Conservation (phyloP, 2,329 filamentous ascomycete genomes). For the Taxawa tesnikishii region DNA sequence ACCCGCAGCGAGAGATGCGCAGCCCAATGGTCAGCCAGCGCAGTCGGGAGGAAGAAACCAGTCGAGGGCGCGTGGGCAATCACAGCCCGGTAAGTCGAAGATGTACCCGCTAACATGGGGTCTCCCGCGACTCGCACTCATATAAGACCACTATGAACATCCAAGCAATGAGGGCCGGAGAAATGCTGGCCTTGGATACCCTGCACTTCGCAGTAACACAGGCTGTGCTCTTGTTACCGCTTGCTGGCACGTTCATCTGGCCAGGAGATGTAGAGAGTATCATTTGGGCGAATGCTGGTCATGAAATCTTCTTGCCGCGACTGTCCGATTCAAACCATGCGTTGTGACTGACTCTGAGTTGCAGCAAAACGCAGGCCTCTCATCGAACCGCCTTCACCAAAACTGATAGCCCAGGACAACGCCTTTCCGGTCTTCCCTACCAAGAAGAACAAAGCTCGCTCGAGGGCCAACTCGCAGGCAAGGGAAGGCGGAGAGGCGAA, state of each 20-base stretch:
- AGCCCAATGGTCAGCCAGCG: no score
- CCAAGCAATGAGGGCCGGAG: no score
- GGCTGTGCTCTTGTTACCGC: conserved; percentile 1
- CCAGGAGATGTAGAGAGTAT: neutral
- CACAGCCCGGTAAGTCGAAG: conserved; percentile 2
- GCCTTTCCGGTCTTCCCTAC: conserved; percentile 35
- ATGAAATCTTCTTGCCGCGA: conserved; percentile 5
- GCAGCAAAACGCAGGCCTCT: conserved; percentile 12
- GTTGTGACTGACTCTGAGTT: neutral
- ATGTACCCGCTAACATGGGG: no score
- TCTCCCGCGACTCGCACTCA: no score
- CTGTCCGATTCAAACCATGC: conserved; percentile 4
- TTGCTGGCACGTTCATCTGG: neutral
- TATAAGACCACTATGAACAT: no score
- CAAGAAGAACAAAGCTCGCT: conserved; percentile 18
- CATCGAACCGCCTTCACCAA: conserved; percentile 14
- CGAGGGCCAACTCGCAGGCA: conserved; percentile 13
- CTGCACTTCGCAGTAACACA: conserved; percentile 4
- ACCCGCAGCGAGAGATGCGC: no score
- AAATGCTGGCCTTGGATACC: conserved; percentile 10
- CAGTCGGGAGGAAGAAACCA: conserved; percentile 11
- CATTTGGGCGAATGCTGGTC: no score
- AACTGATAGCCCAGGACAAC: conserved; percentile 26
- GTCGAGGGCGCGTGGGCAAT: neutral
- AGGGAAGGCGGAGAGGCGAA: neutral